Base-by-base conservation (phyloP, 148 eudicot species). In the Cornus florida region DNA sequence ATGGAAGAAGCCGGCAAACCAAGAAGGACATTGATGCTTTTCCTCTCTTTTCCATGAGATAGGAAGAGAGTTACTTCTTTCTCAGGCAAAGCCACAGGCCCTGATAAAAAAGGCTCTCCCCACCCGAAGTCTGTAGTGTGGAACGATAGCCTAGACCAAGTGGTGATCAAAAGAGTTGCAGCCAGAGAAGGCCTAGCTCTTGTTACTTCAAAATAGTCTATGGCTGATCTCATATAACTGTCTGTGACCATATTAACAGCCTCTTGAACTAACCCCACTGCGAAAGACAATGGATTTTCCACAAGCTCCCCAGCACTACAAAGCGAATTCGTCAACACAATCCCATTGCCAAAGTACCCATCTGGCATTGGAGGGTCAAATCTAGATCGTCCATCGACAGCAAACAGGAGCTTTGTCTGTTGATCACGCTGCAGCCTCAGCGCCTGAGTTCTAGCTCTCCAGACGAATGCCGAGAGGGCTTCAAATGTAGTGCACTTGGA, bases 1-100 rank as follows among this genome's bases (percentile, higher is more conserved):
- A 86, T 83, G 7, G 89, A 80, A 76, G 84, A 72, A 67, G 78
- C 84, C 14, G 84, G 89, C 76, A 86, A 76, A 5, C 86, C 86
- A 14, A 86, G 80, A 41, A 86, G 82, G 75, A 86, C 84, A 69
- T 81, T 83, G 64, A 83, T 77, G 32, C 67, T 76, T 33, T 75
- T 83, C 73, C 86, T 76, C 46, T 64, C 76, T 22, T 78, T 76
- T 9, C 80, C 82, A 72, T 78, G 84, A 12, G 82, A 78, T 3
- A 76, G 78, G 28, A 83, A 83, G 72, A 83, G 12, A 13, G 74
- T 79, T 12, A 83, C 83, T 64, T 86, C 89, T 67, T 74, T 79
- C 65, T 77, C 83, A 0, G 85, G 87, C 65, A 83, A 69, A 4
- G 31, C 77, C 10, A 81, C 84, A 0, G 83, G 83, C 33, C 88